Conservation (phyloP, 257 asterid genomes). For the Solanum pennellii region DNA sequence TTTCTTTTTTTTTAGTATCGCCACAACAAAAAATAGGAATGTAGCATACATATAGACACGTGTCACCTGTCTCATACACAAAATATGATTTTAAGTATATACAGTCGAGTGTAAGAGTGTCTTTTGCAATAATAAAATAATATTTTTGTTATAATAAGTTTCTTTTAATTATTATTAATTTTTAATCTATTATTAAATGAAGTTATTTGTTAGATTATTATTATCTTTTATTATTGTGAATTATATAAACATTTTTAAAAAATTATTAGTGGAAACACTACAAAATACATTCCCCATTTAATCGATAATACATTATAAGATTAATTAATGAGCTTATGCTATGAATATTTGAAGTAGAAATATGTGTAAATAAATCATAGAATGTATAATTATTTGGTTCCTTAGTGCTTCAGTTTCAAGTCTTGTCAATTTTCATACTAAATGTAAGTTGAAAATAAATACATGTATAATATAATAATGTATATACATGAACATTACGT, state of each 20-base stretch:
- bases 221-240: not conserved
- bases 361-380: not conserved
- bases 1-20: not conserved
- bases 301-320: too few species aligned
- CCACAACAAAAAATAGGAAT: not conserved
- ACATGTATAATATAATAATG: not conserved
- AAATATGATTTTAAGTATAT: not conserved
- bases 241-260: not conserved
- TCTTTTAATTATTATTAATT: not conserved
- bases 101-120: not conserved
- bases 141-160: not conserved
- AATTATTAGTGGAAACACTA: not conserved
- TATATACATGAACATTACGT: not conserved
- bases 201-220: not conserved
- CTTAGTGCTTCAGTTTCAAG: not conserved
- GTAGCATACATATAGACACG: not conserved
- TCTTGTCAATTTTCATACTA: not conserved
- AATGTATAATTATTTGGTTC: not conserved
- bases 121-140: not conserved
- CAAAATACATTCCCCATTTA: not conserved
- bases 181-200: not conserved
- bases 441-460: not conserved
- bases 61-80: not conserved
- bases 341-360: not conserved
- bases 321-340: too few species aligned